Conservation (phyloP, 2,329 filamentous ascomycete species). For the Colletotrichum horii region DNA sequence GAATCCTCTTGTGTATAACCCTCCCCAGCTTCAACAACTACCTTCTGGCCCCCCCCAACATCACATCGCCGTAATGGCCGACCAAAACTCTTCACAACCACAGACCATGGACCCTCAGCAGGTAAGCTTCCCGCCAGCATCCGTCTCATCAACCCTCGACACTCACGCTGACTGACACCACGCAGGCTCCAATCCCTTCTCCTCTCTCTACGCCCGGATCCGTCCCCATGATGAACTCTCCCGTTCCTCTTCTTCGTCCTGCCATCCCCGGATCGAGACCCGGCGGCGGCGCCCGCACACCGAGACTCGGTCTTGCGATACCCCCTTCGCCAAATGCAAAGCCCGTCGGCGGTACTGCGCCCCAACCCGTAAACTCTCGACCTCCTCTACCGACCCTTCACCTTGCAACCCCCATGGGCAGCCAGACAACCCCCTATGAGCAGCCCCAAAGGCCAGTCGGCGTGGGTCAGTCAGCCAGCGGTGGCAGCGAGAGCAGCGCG, state of each 20-base stretch:
- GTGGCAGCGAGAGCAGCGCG: conserved; percentile 79
- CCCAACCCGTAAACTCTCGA: conserved; percentile 47
- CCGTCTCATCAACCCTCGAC: not conserved
- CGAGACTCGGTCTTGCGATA: conserved; percentile 86
- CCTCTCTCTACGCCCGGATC: conserved; percentile 37
- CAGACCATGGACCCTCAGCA: conserved; percentile 21
- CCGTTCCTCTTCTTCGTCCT: conserved; percentile 81
- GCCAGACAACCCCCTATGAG: conserved; percentile 74
- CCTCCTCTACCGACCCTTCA: conserved; percentile 80
- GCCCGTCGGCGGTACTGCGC: conserved; percentile 65
- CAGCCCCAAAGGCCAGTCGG: conserved; percentile 57
- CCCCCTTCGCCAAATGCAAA: conserved; percentile 85
- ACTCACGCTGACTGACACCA: not conserved
- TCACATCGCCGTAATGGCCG: conserved; percentile 13
- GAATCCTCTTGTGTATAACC: not conserved
- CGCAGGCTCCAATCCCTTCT: conserved; percentile 16
- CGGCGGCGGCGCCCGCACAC: conserved; percentile 67
- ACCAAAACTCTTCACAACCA: conserved; percentile 15
- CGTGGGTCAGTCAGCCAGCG: conserved; percentile 71
- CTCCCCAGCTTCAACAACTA: not conserved
- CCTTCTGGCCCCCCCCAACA: not conserved
- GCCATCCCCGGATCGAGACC: conserved; percentile 76
- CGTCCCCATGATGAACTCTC: conserved; percentile 71
- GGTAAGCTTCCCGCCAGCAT: conserved; percentile 3
- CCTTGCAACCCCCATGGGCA: conserved; percentile 88